Evolutionary conservation across 2,329 filamentous ascomycete species (phyloP), one percentile per base, ranked within the genome.

Genomic region (Coleophoma eucalyptorum): DNA sequence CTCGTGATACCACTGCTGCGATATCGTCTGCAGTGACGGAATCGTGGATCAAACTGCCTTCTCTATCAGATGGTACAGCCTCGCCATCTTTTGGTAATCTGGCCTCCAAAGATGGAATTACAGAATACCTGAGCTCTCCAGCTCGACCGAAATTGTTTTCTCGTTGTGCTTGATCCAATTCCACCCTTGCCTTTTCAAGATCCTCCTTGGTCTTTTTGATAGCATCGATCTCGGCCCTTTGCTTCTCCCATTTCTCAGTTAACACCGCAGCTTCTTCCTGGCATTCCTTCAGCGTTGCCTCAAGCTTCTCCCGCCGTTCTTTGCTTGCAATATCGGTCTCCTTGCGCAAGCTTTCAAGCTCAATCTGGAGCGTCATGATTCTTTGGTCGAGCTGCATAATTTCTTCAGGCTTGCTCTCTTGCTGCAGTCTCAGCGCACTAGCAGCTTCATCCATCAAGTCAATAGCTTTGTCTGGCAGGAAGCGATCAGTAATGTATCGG

Each of bases 311-410:
- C 19, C 91, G 80, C 16, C 94, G 83, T 69, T 97, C 94, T 59
- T 85, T 86, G 65, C 91, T 96, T 16, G 89, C 86, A 45, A 96
- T 78, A 59, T 99, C 94, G 11, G 86, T 96, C 68, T 99, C 94
- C 63, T 97, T 97, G 46, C 93, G 83, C 40, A 99, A 72, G 54
- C 91, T 97, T 66, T 97, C 94, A 1, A 97, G 78, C 67, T 99
- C 93, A 55, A 99, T 97, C 65, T 97, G 93, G 13, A 97, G 90
- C 0, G 93, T 97, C 83, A 97, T 95, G 53, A 97, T 96, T 63
- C 92, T 90, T 55, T 95, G 89, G 62, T 97, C 93, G 1, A 97
- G 81, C 46, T 87, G 84, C 72, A 95, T 90, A 33, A 99, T 97
- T 8, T 93, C 85, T 60, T 97, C 94, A 0, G 94, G 94, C 62